Conservation (phyloP, 306 rosid species). For the Gastrolobium villosum region DNA sequence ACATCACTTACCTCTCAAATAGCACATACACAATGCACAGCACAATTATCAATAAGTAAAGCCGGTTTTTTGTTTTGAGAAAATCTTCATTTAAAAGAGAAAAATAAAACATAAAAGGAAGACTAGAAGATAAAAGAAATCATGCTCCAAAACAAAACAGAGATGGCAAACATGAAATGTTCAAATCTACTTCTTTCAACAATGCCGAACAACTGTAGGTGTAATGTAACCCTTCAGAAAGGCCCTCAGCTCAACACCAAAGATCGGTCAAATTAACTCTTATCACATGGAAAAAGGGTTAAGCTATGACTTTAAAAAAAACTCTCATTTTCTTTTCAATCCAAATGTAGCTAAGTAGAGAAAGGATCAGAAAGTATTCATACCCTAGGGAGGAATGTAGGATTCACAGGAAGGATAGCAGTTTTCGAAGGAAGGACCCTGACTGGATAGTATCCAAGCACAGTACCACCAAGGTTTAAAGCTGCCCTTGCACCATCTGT, state of each 20-base stretch:
- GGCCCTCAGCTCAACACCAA: not conserved
- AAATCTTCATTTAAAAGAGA: not conserved
- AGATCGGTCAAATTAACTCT: constrained; percentile 14
- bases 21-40: constrained; percentile 9
- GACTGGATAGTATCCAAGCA: constrained; percentile 94
- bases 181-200: constrained; percentile 27
- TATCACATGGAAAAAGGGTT: constrained; percentile 2
- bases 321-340: not conserved
- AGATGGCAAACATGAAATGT: constrained; percentile 21
- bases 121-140: not conserved
- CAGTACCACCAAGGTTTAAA: constrained; percentile 88
- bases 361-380: constrained; percentile 39
- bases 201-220: not conserved
- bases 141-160: constrained; percentile 24
- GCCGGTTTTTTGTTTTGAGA: not conserved
- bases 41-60: constrained; percentile 1
- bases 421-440: constrained; percentile 98
- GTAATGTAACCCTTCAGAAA: not conserved
- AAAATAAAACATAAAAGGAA: not conserved
- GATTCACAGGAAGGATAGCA: constrained; percentile 98
- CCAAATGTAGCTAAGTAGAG: constrained; percentile 12
- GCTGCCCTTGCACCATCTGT: constrained; percentile 96
- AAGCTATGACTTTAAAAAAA: not conserved
- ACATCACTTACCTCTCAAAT: constrained; percentile 2
- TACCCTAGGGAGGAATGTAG: constrained; percentile 98